These are phyloP conservation scores for Magnolia changhungtana DNA, from an alignment of 164 flowering plant genomes.

Conservation along the genomic window DNA sequence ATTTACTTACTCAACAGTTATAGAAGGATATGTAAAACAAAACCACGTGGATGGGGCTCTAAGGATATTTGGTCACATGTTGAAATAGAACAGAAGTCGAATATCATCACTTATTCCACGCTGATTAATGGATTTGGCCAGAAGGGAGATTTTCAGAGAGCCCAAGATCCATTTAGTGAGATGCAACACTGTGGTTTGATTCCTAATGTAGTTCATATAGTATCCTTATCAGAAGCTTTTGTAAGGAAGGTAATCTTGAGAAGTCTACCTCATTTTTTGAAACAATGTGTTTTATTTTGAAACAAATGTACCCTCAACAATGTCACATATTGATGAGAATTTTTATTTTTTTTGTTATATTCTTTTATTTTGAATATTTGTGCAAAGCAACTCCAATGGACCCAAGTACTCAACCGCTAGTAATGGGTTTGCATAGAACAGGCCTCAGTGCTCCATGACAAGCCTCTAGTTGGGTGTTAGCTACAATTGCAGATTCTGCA, in stretches of 20 bases:
- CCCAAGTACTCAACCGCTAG: background rate
- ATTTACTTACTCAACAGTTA: slow-evolving; percentile 64
- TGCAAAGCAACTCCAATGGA: background rate
- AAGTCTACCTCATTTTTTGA: slow-evolving; percentile 59
- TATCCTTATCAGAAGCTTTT: slow-evolving; percentile 57
- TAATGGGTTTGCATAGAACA: too few species aligned
- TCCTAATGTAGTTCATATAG: slow-evolving; percentile 80
- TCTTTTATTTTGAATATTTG: background rate
- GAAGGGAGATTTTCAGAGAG: slow-evolving; percentile 41
- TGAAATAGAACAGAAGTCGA: slow-evolving; percentile 52
- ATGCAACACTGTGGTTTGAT: slow-evolving; percentile 48
- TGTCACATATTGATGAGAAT: slow-evolving; percentile 35
- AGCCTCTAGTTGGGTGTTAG: too few species aligned
- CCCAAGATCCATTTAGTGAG: slow-evolving; percentile 44
- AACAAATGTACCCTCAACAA: slow-evolving; percentile 67
- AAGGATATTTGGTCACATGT: slow-evolving; percentile 43
- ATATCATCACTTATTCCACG: slow-evolving; percentile 71
- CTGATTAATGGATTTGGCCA: slow-evolving; percentile 74
- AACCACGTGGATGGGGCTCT: slow-evolving; percentile 53
- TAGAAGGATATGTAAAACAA: slow-evolving; percentile 72
- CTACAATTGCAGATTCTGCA: too few species aligned
- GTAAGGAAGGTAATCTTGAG: slow-evolving; percentile 49
- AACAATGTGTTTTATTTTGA: slow-evolving; percentile 41
- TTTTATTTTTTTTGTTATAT: too few species aligned
- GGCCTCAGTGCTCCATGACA: too few species aligned